phyloP scores from a whole-genome alignment of 2,329 filamentous ascomycete genomes.

The Ophiocordyceps australis region DNA sequence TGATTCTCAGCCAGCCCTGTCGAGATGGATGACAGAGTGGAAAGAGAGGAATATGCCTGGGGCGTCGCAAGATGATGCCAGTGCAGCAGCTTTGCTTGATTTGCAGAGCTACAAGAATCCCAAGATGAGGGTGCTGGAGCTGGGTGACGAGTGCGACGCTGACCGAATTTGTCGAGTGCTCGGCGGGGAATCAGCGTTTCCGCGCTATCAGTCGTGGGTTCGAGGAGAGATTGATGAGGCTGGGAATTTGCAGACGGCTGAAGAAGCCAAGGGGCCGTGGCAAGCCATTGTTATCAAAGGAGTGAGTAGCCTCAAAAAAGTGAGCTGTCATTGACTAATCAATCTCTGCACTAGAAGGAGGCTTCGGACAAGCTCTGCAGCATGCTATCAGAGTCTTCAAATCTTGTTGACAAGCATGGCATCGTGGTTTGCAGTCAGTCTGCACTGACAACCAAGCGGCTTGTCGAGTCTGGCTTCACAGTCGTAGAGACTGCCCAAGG shows the following conservation, averaged over 20 bases:
- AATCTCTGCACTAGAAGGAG: background rate
- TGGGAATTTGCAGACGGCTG: background rate
- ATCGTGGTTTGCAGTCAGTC: too few relatives aligned
- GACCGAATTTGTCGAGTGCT: background rate
- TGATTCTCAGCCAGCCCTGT: background rate
- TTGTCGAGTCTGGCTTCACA: background rate
- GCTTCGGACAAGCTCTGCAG: background rate
- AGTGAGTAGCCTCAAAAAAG: background rate
- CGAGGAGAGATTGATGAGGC: background rate
- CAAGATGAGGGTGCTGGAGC: background rate
- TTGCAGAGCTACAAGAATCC: background rate
- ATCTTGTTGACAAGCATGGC: too few relatives aligned
- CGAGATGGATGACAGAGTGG: constrained; percentile 1
- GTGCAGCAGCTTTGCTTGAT: background rate
- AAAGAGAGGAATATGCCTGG: too few relatives aligned
- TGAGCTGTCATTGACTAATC: background rate
- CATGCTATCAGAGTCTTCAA: too few relatives aligned
- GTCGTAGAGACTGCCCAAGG: background rate
- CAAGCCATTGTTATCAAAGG: background rate
- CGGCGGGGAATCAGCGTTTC: background rate
- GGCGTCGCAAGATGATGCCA: background rate
- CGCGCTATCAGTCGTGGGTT: background rate
- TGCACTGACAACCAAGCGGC: background rate
- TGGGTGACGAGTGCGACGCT: background rate
- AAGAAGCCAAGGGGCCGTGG: background rate